Evolutionary conservation across 2,329 filamentous ascomycete genomes (phyloP).

Genomic region (Fusarium sp.): DNA sequence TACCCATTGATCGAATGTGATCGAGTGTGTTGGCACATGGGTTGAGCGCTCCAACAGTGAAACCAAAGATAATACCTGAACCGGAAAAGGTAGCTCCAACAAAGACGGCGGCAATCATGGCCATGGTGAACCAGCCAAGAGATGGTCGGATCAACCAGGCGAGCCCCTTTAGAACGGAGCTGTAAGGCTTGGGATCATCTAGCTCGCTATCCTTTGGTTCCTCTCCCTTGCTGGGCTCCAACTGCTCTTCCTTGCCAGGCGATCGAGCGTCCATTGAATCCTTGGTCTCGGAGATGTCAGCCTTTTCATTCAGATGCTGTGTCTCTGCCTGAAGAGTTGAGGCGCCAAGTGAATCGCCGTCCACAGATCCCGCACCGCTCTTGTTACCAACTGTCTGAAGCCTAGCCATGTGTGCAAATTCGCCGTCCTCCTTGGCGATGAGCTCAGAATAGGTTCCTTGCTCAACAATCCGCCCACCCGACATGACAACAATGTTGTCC

Average conservation of each 20-base stretch:
- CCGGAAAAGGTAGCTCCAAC: conserved; percentile 63
- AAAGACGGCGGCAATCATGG: conserved; percentile 55
- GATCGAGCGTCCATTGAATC: conserved; percentile 5
- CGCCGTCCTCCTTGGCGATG: conserved; percentile 56
- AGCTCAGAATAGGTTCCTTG: conserved; percentile 70
- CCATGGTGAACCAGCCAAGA: conserved; percentile 51
- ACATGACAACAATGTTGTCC: conserved; percentile 73
- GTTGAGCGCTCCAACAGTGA: conserved; percentile 55
- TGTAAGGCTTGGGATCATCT: conserved; percentile 51
- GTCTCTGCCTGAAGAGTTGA: conserved; percentile 27
- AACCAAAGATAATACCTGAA: conserved; percentile 62
- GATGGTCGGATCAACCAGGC: conserved; percentile 52
- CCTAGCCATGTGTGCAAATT: conserved; percentile 63
- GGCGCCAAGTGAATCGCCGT: conserved; percentile 35
- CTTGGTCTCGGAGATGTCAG: conserved; percentile 16
- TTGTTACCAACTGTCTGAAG: conserved; percentile 51
- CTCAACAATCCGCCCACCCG: conserved; percentile 67
- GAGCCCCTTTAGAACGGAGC: conserved; percentile 50
- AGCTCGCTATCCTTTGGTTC: conserved; percentile 48
- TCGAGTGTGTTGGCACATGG: conserved; percentile 53
- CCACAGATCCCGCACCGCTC: conserved; percentile 41
- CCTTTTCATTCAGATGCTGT: conserved; percentile 14
- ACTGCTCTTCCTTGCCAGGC: conserved; percentile 1
- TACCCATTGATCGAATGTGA: conserved; percentile 48
- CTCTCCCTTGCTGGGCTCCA: conserved; percentile 19